Evolutionary conservation across 768 basidiomycete species (phyloP).

Genomic region (Nevesoporus exiguus): DNA sequence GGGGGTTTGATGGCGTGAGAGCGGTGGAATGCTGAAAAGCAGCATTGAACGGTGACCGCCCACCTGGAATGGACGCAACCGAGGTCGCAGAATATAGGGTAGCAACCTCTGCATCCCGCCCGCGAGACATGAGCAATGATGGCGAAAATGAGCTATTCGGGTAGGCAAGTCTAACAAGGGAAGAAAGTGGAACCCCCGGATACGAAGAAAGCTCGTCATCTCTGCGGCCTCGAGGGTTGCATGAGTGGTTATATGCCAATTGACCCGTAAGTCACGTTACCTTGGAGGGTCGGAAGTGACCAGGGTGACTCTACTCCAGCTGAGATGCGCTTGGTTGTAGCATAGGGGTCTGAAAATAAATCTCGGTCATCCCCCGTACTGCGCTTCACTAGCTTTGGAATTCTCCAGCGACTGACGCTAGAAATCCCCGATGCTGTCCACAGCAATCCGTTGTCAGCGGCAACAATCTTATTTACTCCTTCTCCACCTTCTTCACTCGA

Average conservation of each 20-base stretch:
- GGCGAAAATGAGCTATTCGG: slow-evolving; percentile 60
- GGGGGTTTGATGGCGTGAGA: slow-evolving; percentile 27
- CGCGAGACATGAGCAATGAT: slow-evolving; percentile 31
- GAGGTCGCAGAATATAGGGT: slow-evolving; percentile 87
- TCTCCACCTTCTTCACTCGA: slow-evolving; percentile 44
- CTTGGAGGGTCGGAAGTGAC: slow-evolving; percentile 17
- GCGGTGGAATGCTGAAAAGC: slow-evolving; percentile 30
- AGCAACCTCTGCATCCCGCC: slow-evolving; percentile 73
- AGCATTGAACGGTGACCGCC: slow-evolving; percentile 36
- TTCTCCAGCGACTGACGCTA: slow-evolving; percentile 77
- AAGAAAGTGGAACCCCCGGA: slow-evolving; percentile 68
- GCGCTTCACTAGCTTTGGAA: slow-evolving; percentile 41
- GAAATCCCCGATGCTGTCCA: slow-evolving; percentile 91
- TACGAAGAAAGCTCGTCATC: slow-evolving; percentile 33
- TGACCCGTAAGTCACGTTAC: slow-evolving; percentile 8
- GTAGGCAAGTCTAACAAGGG: slow-evolving; percentile 64
- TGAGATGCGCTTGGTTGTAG: slow-evolving; percentile 10
- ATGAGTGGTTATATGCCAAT: slow-evolving; percentile 8
- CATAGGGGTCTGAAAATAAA: slow-evolving; percentile 9
- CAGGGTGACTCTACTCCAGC: slow-evolving; percentile 17
- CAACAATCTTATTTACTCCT: slow-evolving; percentile 80
- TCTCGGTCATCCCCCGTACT: slow-evolving; percentile 15
- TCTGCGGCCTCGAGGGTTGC: slow-evolving; percentile 13
- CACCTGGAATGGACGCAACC: slow-evolving; percentile 62
- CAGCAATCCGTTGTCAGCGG: slow-evolving; percentile 76